These are phyloP conservation scores for Kluyveromyces nonfermentans DNA, from an alignment of 805 yeast species.

Conservation along the genomic window DNA sequence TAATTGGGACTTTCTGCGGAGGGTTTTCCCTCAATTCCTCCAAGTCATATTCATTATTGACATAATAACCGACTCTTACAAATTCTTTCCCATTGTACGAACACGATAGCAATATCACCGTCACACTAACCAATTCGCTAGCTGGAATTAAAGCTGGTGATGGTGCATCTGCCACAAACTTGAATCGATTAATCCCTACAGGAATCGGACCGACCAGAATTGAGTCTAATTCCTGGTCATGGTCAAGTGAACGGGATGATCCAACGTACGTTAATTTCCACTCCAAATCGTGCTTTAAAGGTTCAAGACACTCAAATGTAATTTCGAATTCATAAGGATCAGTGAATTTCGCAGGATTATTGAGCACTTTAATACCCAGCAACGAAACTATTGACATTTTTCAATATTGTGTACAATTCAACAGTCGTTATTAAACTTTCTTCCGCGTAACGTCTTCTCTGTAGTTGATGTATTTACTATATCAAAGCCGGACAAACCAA, in stretches of 20 bases:
- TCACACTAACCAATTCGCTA: constrained; percentile 86
- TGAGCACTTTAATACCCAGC: constrained; percentile 82
- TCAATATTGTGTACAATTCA: constrained; percentile 1
- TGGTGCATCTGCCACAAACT: constrained; percentile 94
- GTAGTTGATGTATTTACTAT: neutral
- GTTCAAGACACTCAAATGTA: constrained; percentile 93
- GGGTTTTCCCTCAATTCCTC: constrained; percentile 92
- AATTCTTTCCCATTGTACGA: constrained; percentile 90
- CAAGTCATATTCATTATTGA: constrained; percentile 89
- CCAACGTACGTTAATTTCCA: constrained; percentile 98
- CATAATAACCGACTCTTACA: constrained; percentile 95
- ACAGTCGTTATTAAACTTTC: neutral
- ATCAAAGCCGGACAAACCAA: too few species aligned
- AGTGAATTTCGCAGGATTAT: constrained; percentile 88
- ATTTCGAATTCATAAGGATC: constrained; percentile 95
- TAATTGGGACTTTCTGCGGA: constrained; percentile 87
- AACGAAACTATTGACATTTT: constrained; percentile 87
- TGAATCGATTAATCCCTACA: constrained; percentile 88
- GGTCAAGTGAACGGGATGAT: constrained; percentile 85
- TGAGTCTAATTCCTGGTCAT: constrained; percentile 94
- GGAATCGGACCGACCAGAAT: constrained; percentile 98
- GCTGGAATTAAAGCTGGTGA: constrained; percentile 94
- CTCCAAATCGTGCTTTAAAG: constrained; percentile 74
- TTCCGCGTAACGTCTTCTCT: neutral
- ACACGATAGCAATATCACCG: constrained; percentile 87